phyloP scores from a whole-genome alignment of 2,329 filamentous ascomycete species.

The Elsinoe arachidis region DNA sequence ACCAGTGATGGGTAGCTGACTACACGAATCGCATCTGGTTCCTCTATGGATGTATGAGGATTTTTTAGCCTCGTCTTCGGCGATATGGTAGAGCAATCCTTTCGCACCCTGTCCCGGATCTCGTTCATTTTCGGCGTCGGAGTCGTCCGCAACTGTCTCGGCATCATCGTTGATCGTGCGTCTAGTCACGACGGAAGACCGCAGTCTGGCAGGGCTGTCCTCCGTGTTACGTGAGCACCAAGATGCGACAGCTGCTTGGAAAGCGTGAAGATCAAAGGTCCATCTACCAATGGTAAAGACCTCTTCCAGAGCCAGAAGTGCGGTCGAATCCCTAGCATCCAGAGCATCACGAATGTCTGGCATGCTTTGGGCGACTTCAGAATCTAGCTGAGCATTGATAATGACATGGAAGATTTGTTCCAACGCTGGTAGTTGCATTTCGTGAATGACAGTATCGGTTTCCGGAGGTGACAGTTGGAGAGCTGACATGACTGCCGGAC shows the following conservation, averaged over 20 bases:
- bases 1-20: constrained; percentile 78
- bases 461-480: neutral
- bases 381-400: neutral
- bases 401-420: constrained; percentile 11
- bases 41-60: constrained; percentile 89
- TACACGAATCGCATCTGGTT: constrained; percentile 85
- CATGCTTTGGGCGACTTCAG: neutral
- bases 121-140: constrained; percentile 12
- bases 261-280: constrained; percentile 16
- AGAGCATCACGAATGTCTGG: constrained; percentile 7
- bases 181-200: neutral
- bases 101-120: constrained; percentile 26
- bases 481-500: neutral
- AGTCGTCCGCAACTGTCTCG: constrained; percentile 23
- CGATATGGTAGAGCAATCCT: constrained; percentile 74
- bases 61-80: constrained; percentile 79
- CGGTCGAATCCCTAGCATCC: neutral
- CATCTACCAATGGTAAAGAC: constrained; percentile 12
- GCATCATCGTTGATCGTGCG: constrained; percentile 15
- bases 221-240: constrained; percentile 1
- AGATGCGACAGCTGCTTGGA: constrained; percentile 14
- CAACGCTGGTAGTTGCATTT: constrained; percentile 12
- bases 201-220: neutral
- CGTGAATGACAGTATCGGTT: constrained; percentile 7
- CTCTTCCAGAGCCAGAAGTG: neutral